Evolutionary conservation across 1,139 yeast genomes (phyloP), one percentile per base, ranked within the genome.

Genomic region (Kurtzmaniella quercitrusa): DNA sequence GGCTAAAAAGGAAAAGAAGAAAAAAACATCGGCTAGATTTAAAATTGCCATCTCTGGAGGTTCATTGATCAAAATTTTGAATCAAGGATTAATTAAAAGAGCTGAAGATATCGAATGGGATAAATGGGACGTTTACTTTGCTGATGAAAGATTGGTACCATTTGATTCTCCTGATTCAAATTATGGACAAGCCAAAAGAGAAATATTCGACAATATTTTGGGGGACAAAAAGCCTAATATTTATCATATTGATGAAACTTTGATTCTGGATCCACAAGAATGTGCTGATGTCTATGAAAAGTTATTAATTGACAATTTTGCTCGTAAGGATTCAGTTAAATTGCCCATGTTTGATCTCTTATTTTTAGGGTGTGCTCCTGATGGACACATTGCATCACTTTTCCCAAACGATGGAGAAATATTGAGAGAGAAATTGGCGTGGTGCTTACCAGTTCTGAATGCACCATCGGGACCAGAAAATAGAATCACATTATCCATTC

Each of bases 301-400:
- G 65, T 73, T 81, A 19, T 73, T 93, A 47, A 86, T 93, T 50
- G 80, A 77, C 57, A 94, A 93, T 43, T 93, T 93, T 69, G 98
- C 98, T n/a, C 88, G 86, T 47, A 91, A 93, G 61, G 98, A 91
- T 63, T 85, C 96, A 15, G 98, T 93, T 48, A 90, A 91, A 65
- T 75, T 91, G 50, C 98, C 98, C 46, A 82, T 88, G 81, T 93
- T 93, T 68, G 98, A 93, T 64, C 69, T 93, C 48, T 77, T 93
- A 50, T 70, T 93, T 51, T 74, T 93, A 49, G 98, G 98, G 17
- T 91, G 98, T 73, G 98, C 98, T 0, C 98, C 98, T 3, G 98
- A 93, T 63, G 98, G 98, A 23, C 98, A 93, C 62, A 88, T 91
- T 56, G 96, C 98, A 44, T 89, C 96, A 21, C 76, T 93, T 48